Base-by-base conservation (phyloP, 2,329 filamentous ascomycete species). In the Beauveria caledonica region DNA sequence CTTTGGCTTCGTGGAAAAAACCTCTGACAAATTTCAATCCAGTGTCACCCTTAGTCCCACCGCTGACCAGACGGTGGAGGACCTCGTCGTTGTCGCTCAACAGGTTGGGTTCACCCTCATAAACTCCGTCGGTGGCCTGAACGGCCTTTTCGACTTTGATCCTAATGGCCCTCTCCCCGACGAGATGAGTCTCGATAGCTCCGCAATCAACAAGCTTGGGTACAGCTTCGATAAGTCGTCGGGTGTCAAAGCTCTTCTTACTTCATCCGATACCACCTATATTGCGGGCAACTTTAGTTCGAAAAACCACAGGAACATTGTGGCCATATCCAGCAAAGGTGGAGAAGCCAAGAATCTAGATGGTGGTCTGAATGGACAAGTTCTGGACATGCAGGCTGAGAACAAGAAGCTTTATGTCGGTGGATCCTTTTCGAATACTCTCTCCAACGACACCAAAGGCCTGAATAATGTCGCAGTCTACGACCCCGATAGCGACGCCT, bases 81-180 rank as follows among this genome's bases (percentile, higher is more conserved):
- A 82, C 60, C 77, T 94, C 70, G 89, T 88, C 1, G 77, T 97
- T 64, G 94, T 99, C n/a, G 94, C 94, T 9, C 92, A 95, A 69
- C 84, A 89, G 60, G 86, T 97, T 45, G 86, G 87, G 10, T 96
- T 97, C 71, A 86, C 79, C 23, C 78, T 90, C 51, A 80, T 87
- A 65, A 86, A 86, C 64, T 88, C 88, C 3, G 89, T 86, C 51
- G 89, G 88, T 55, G 90, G 89, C 3, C 77, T 99, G 58, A 97
- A 97, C 69, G 92, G 92, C 9, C 77, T 99, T 1, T 97, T 89
- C 70, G 94, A 97, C 68, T 97, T 90, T 70, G 83, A 95, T 66
- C 90, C 92, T 0, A 67, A 70, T 5, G 64, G 72, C 48, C 65
- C 68, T 5, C 78, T 79, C 0, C 76, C 89, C 39, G 79, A 85